phyloP scores from a whole-genome alignment of 208 protist species.

The Naegleria lovaniensis region DNA sequence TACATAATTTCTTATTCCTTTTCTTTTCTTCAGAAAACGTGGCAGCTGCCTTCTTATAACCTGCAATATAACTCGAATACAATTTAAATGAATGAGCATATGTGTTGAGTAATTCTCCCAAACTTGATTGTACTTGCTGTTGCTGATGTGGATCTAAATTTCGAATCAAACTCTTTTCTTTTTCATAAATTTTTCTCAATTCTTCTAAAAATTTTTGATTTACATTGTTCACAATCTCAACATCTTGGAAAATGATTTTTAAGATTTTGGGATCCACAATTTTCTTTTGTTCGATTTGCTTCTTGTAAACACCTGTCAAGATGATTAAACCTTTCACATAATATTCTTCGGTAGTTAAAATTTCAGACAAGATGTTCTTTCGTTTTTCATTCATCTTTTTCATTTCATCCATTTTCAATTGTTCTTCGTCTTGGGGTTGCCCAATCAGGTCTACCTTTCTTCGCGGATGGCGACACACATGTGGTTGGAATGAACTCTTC shows the following conservation, averaged over 20 bases:
- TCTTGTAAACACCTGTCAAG: neutral
- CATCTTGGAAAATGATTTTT: neutral
- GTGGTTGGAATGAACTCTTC: neutral
- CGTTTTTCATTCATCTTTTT: neutral
- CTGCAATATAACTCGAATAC: neutral
- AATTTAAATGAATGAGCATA: neutral
- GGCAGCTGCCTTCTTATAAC: neutral
- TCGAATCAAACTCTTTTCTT: neutral
- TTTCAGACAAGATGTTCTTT: neutral
- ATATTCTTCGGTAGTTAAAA: constrained; percentile 3
- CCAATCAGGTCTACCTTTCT: neutral
- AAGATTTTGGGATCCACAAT: neutral
- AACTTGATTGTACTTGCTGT: neutral
- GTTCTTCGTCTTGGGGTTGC: neutral
- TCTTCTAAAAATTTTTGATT: neutral
- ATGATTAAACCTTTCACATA: neutral
- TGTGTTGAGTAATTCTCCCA: neutral
- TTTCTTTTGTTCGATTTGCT: neutral
- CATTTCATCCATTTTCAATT: neutral
- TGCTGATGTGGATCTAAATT: neutral
- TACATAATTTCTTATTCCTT: neutral
- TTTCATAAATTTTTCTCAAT: neutral
- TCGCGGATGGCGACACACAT: neutral
- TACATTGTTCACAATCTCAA: neutral
- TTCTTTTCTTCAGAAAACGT: neutral